phyloP scores from a whole-genome alignment of 129 eudicot species.

The Ambrosia trifida region DNA sequence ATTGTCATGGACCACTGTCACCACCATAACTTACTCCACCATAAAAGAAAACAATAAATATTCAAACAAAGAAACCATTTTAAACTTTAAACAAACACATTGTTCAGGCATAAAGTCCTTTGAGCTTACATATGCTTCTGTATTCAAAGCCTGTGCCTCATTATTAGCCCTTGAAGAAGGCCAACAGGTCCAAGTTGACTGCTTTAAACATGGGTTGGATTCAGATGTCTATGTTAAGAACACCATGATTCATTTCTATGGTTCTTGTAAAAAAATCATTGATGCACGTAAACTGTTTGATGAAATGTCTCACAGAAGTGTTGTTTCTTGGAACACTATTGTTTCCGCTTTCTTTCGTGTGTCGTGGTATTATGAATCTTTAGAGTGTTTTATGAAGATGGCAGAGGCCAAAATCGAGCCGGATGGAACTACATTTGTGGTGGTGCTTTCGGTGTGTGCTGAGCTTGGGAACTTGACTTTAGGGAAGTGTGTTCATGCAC shows the following conservation, averaged over 20 bases:
- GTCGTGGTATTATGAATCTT: slow-evolving; percentile 41
- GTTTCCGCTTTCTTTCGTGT: slow-evolving; percentile 47
- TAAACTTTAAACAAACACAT: slow-evolving; percentile 44
- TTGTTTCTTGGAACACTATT: slow-evolving; percentile 78
- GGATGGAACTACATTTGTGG: slow-evolving; percentile 63
- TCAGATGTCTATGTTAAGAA: slow-evolving; percentile 57
- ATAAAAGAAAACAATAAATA: slow-evolving; percentile 1
- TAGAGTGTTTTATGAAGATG: slow-evolving; percentile 49
- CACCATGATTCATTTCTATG: slow-evolving; percentile 52
- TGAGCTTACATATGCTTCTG: slow-evolving; percentile 50
- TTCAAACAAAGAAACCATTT: slow-evolving; percentile 29
- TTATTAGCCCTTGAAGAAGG: slow-evolving; percentile 50
- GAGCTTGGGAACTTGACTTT: slow-evolving; percentile 58
- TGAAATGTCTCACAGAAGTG: slow-evolving; percentile 50
- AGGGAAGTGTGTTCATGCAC: slow-evolving; percentile 70
- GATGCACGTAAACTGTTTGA: slow-evolving; percentile 64
- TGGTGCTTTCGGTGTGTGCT: slow-evolving; percentile 60
- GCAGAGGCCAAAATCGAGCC: slow-evolving; percentile 39
- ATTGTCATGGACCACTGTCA: slow-evolving; percentile 42
- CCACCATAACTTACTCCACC: slow-evolving; percentile 33
- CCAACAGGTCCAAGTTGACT: slow-evolving; percentile 52
- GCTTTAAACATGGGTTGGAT: slow-evolving; percentile 52
- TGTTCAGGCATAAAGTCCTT: slow-evolving; percentile 31
- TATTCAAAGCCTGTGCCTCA: slow-evolving; percentile 62
- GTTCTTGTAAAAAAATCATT: slow-evolving; percentile 46